Evolutionary conservation across 805 yeast genomes (phyloP).

Genomic region (Candida cerambycidarum): DNA sequence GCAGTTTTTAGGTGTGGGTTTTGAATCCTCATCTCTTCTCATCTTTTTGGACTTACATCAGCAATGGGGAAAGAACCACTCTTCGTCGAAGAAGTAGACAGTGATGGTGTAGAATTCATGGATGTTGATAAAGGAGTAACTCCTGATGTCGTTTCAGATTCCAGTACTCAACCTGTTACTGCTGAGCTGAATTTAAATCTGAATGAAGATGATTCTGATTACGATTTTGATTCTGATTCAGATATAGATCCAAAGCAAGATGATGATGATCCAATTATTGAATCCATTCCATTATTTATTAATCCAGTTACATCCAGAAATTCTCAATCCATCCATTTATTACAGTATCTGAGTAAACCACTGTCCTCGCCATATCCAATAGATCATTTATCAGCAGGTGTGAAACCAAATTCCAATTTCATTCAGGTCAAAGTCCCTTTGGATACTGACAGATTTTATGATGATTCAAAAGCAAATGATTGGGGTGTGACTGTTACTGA

Average conservation of each 20-base stretch:
- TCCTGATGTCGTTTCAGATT: not conserved
- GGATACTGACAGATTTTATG: slow-evolving; percentile 66
- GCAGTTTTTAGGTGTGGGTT: too few relatives aligned
- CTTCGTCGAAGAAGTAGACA: slow-evolving; percentile 9
- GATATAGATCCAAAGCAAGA: slow-evolving; percentile 11
- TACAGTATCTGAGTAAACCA: slow-evolving; percentile 58
- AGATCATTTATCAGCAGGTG: slow-evolving; percentile 35
- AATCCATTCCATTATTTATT: slow-evolving; percentile 36
- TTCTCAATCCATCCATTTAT: slow-evolving; percentile 29
- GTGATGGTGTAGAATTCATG: not conserved
- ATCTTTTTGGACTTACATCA: too few relatives aligned
- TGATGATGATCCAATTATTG: slow-evolving; percentile 40
- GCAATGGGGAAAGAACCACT: not conserved
- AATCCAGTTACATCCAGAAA: slow-evolving; percentile 20
- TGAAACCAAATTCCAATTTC: slow-evolving; percentile 62
- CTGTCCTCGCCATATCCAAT: slow-evolving; percentile 30
- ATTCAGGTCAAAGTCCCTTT: slow-evolving; percentile 78
- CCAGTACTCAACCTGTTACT: not conserved
- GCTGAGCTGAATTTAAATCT: slow-evolving; percentile 2
- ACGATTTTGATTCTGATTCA: slow-evolving; percentile 4
- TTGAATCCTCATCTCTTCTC: too few relatives aligned
- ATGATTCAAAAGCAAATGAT: slow-evolving; percentile 56
- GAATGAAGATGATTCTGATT: not conserved
- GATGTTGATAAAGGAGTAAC: not conserved
- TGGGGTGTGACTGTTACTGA: slow-evolving; percentile 60